A percentile compares a stretch with the other conserved stretches of the same genome.
Evolutionary conservation across 371 early-diverging fungal species (phyloP).

Genomic region (Racocetra persica): DNA sequence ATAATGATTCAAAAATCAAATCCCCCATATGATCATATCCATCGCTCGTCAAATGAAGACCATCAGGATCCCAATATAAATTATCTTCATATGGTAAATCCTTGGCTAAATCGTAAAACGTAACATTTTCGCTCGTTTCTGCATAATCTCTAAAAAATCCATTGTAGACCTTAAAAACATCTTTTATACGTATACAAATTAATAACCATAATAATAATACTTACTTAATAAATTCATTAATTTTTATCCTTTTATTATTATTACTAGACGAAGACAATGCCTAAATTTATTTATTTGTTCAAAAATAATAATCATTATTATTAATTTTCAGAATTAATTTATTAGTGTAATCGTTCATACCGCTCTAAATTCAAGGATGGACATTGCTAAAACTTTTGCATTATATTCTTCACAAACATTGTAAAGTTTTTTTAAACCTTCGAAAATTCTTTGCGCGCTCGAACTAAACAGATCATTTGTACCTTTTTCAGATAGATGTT

Average conservation of each 20-base stretch:
- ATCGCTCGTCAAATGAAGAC: not conserved
- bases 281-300: too few relatives aligned
- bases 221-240: too few relatives aligned
- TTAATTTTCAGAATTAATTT: too few relatives aligned
- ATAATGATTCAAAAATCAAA: constrained; percentile 6
- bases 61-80: constrained; percentile 15
- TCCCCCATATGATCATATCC: constrained; percentile 27
- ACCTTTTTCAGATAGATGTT: too few relatives aligned
- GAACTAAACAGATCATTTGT: not conserved
- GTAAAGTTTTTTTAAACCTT: not conserved
- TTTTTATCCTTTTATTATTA: too few relatives aligned
- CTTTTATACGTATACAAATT: too few relatives aligned
- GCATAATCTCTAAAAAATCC: not conserved
- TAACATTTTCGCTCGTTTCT: not conserved
- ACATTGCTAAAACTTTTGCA: not conserved
- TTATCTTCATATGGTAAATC: not conserved
- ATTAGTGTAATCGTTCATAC: too few relatives aligned
- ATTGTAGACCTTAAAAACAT: too few relatives aligned
- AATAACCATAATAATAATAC: too few relatives aligned
- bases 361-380: not conserved
- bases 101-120: constrained; percentile 13
- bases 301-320: too few relatives aligned
- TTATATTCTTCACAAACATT: constrained; percentile 15
- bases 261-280: too few relatives aligned
- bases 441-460: not conserved